Evolutionary conservation across 345 rosid genomes (phyloP), one percentile per base, ranked within the genome.

Genomic region (Ceriops decandra): DNA sequence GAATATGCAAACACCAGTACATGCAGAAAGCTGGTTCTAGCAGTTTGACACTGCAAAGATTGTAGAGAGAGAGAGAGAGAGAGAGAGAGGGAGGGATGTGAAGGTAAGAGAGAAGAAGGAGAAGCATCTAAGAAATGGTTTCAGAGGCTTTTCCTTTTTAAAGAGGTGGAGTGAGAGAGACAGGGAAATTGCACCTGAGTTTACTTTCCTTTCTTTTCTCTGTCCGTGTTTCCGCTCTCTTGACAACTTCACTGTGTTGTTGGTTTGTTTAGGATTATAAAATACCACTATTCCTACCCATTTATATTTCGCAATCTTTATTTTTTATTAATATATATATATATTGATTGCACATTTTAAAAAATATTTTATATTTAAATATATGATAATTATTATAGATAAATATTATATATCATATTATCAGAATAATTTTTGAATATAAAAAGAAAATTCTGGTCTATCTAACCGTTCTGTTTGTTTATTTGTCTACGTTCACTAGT

Each of bases 101-200:
- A 46, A 35, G n/a, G 24, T 2, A 1, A 17, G 22, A 17, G 10
- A 20, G 62, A 36, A 49, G 66, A 5, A 46, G 64, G 47, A n/a
- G 51, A 17, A 54, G 67, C 62, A 61, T 38, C 63, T 54, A 54
- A 52, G 17, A 26, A 22, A 28, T 68, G 71, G 54, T 52, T n/a
- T 22, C 35, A 2, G 53, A 15, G 56, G 64, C 2, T 20, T 38
- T 53, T 51, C 49, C 77, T 68, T 67, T 73, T 24, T 20, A 8
- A 21, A 66, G 36, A 42, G 13, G 46, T 9, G 11, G 46, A 38
- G 46, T 9, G 15, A 38, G 46, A 35, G 27, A 35, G 21, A 35
- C 30, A 26, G 32, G 17, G 28, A 57, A 61, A 52, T 69, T 21
- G 35, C 53, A 52, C 64, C 57, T 47, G 52, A 36, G n/a, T 49